Base-by-base conservation (phyloP, 177 flowering plant species). In the Vitis hybrid region DNA sequence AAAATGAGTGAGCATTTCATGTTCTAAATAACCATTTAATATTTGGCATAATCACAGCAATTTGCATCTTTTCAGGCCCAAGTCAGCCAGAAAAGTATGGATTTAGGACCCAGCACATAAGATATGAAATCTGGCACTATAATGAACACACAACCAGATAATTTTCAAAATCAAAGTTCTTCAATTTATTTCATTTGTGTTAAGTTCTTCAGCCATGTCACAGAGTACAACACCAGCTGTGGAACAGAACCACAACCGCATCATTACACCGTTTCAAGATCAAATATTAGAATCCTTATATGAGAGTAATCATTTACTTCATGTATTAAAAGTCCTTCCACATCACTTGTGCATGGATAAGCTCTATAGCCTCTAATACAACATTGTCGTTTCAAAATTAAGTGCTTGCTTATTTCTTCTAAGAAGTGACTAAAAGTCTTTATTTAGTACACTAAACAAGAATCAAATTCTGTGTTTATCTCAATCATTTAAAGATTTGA, bases 31-130 rank as follows among this genome's bases (percentile, higher is more conserved):
- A 7, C 48, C 48, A 39, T 39, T 39, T 39, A 39, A 39, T 39
- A 39, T 39, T 6, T 39, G 48, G 48, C 48, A 39, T 6, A 39
- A 7, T 59, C 11, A 23, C 6, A 59, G 32, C 8, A 59, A 59
- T 23, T 23, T 19, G 32, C 12, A 59, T 19, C 15, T 32, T 26
- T 30, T 30, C 49, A 17, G 23, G 9, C 52, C 4, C 65, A 50
- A 45, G 51, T 62, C 23, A 62, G 65, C 52, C 45, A n/a, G 21
- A 60, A 62, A 60, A 17, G 9, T 45, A 45, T 5, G 65, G 49
- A 62, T 17, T 39, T 7, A 62, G 65, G 5, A 45, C 39, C 32
- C 17, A 18, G 48, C 7, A 6, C 11, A 63, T 2, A n/a, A n/a
- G 48, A 63, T 48, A 39, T 7, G 10, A 34, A 63, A 10, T 63